phyloP scores from a whole-genome alignment of 108 stramenopile genomes.

The Cyclostephanos invisitatus region DNA sequence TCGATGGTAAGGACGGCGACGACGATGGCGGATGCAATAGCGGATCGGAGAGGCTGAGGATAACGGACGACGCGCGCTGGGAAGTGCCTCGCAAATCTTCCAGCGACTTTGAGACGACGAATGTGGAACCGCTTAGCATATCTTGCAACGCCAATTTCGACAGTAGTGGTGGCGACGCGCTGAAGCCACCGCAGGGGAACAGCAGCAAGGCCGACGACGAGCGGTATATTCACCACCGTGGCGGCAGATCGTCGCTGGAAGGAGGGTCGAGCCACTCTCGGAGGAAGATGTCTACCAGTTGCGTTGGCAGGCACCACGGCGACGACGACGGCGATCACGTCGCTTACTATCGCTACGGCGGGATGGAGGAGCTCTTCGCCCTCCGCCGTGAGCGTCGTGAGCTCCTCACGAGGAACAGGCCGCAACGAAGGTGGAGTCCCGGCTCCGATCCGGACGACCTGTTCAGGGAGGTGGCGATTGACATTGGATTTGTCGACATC shows the following conservation, averaged over 20 bases:
- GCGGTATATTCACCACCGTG: background rate
- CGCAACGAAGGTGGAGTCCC: conserved; percentile 9
- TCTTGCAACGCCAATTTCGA: background rate
- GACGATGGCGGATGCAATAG: background rate
- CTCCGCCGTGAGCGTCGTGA: conserved; percentile 51
- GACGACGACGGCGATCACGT: background rate
- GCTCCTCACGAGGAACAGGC: conserved; percentile 8
- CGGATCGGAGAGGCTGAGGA: background rate
- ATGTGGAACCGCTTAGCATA: background rate
- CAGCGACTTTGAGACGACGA: background rate
- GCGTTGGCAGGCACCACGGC: background rate
- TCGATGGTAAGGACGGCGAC: background rate
- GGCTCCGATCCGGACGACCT: conserved; percentile 17
- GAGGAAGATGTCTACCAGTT: background rate
- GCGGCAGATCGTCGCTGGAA: background rate
- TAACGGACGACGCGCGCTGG: background rate
- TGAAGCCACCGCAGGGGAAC: background rate
- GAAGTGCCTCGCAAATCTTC: background rate
- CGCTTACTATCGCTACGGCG: conserved; percentile 40
- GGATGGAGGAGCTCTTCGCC: conserved; percentile 55
- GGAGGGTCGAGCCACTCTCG: background rate
- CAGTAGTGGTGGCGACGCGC: background rate
- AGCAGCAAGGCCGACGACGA: background rate
- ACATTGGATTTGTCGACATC: background rate
- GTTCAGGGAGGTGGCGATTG: background rate